Evolutionary conservation across 768 basidiomycete species (phyloP).

Genomic region (Tricholoma saponaceum): DNA sequence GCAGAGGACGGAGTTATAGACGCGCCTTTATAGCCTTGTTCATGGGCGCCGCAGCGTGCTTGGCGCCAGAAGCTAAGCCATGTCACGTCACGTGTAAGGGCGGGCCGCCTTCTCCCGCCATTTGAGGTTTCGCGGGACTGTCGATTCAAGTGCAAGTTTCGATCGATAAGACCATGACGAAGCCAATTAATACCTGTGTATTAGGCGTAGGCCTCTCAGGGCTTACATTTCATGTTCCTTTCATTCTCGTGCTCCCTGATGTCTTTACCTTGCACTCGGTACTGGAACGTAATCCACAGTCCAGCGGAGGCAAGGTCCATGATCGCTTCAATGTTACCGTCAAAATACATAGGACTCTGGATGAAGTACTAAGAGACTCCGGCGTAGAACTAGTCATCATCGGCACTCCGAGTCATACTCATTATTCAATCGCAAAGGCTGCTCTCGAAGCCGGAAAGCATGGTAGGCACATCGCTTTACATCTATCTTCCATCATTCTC

Average conservation of each 20-base stretch:
- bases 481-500: neutral
- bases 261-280: slow-evolving; percentile 72
- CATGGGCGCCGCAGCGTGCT: too few species aligned
- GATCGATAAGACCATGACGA: slow-evolving; percentile 21
- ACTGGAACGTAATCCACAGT: slow-evolving; percentile 63
- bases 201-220: slow-evolving; percentile 76
- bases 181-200: slow-evolving; percentile 65
- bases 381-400: slow-evolving; percentile 68
- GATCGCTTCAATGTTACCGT: slow-evolving; percentile 57
- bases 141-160: neutral
- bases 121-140: neutral
- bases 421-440: slow-evolving; percentile 63
- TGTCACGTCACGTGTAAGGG: neutral
- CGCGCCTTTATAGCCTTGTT: neutral
- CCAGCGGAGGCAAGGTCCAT: slow-evolving; percentile 59
- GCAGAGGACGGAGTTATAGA: neutral
- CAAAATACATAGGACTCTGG: slow-evolving; percentile 57
- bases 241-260: slow-evolving; percentile 67
- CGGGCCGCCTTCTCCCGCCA: neutral
- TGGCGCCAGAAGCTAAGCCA: too few species aligned
- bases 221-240: slow-evolving; percentile 77
- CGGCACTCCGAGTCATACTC: slow-evolving; percentile 71
- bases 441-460: slow-evolving; percentile 69
- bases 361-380: slow-evolving; percentile 55
- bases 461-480: slow-evolving; percentile 32